Base-by-base conservation (phyloP, 176 grass and related monocot species). In the Eremochloa ophiuroides region DNA sequence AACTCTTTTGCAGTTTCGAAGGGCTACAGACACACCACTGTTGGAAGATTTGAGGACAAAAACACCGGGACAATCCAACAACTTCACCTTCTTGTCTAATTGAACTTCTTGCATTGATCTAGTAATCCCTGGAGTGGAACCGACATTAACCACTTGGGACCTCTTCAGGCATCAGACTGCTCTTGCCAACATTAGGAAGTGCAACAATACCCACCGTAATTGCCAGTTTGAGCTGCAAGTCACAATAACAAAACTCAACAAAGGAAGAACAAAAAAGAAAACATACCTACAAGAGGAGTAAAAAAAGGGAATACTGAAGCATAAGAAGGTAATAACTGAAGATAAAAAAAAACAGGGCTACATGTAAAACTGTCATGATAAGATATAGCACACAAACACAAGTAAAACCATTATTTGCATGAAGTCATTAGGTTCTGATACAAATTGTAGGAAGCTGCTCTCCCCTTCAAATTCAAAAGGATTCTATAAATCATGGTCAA, bases 141-240 rank as follows among this genome's bases (percentile, higher is more conserved):
- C 92, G 6, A 91, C 90, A 86, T 98, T 98, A 67, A 94, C 95
- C 51, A 91, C 95, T 69, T 82, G 88, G 29, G 95, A 90, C 55
- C 92, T 98, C 84, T 98, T 98, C 79, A 98, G 82, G 80, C 95
- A 98, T 95, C 71, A 98, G 84, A 79, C 92, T 98, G 75, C 90
- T 98, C 90, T 98, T 98, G 74, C 95, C 95, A 58, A 98, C 92
- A 93, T 95, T 98, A 47, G 95, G 95, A 81, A 98, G 88, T 27
- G 92, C 95, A 68, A 95, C 95, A 84, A 98, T 93, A 73, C 95
- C 95, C 59, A 95, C 92, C 29, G 88, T 98, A 74, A 94, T 98
- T 89, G 95, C 85, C 50, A 95, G 60, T 87, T 94, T 98, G 79
- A 93, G 86, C 95, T 98, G 86, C 55, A 70, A 69, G 76, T 10